Evolutionary conservation across 306 rosid genomes (phyloP).

Genomic region (Vachellia collinsii): DNA sequence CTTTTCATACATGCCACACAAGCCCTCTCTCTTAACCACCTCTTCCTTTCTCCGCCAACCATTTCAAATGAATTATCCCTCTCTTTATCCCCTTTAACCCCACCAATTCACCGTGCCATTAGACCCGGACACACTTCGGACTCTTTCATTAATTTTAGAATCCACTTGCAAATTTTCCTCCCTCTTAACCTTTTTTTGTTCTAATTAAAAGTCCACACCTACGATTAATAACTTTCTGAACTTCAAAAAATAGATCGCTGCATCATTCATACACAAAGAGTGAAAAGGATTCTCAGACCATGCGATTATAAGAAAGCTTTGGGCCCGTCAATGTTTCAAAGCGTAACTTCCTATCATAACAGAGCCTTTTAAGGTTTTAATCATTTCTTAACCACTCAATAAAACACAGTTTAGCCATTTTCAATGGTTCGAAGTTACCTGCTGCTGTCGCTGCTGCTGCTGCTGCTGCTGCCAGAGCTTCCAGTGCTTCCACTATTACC

Average conservation of each 20-base stretch:
- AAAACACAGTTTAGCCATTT: neutral
- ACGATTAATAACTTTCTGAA: neutral
- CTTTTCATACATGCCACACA: neutral
- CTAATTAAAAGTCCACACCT: neutral
- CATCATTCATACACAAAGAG: neutral
- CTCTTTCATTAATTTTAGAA: neutral
- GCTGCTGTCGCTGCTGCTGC: slow-evolving; percentile 41
- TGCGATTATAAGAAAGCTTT: neutral
- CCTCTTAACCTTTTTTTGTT: neutral
- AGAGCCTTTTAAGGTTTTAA: neutral
- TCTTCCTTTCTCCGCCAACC: neutral
- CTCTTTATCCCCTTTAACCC: neutral
- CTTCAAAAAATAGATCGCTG: neutral
- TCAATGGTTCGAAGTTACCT: slow-evolving; percentile 45
- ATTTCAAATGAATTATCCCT: neutral
- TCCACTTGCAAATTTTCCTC: neutral
- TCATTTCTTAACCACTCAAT: neutral
- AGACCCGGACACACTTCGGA: neutral
- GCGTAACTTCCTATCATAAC: too few relatives aligned
- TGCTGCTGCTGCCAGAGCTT: slow-evolving; percentile 58
- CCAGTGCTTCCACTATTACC: slow-evolving; percentile 58
- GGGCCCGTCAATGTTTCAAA: too few relatives aligned
- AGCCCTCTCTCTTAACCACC: neutral
- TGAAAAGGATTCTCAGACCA: neutral
- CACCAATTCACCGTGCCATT: neutral